These are phyloP conservation scores for Thermoascus crustaceus DNA, from an alignment of 2,329 filamentous ascomycete genomes.

Conservation along the genomic window DNA sequence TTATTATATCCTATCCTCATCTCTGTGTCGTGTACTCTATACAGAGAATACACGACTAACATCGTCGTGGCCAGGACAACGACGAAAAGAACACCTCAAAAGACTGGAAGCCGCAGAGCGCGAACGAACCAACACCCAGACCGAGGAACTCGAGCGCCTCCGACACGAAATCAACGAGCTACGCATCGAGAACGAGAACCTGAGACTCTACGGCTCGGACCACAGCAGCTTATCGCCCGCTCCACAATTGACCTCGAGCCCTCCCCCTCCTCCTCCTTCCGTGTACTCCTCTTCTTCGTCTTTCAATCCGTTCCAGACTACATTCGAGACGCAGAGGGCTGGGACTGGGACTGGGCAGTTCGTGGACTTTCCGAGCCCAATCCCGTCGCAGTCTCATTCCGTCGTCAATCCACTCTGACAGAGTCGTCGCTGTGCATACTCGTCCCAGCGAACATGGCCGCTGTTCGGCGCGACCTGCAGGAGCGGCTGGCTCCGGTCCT, in stretches of 20 bases:
- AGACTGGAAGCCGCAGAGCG: conserved; percentile 36
- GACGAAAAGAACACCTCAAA: conserved; percentile 38
- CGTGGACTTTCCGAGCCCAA: too few relatives aligned
- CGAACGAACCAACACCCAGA: conserved; percentile 31
- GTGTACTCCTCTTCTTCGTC: too few relatives aligned
- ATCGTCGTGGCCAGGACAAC: conserved; percentile 28
- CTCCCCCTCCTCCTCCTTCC: too few relatives aligned
- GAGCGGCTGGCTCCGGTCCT: conserved; percentile 29
- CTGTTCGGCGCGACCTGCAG: conserved; percentile 26
- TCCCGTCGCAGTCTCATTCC: too few relatives aligned
- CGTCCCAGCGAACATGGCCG: conserved; percentile 28
- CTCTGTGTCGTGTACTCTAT: too few relatives aligned
- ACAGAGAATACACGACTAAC: too few relatives aligned
- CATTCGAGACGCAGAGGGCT: too few relatives aligned
- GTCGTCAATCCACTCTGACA: too few relatives aligned
- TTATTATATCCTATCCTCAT: too few relatives aligned
- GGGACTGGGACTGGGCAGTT: too few relatives aligned
- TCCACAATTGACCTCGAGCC: conserved; percentile 9
- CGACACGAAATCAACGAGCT: conserved; percentile 34
- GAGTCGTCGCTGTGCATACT: conserved; percentile 10
- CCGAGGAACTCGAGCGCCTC: conserved; percentile 35
- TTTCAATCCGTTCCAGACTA: too few relatives aligned
- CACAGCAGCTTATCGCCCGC: conserved; percentile 20
- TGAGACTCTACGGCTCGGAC: conserved; percentile 28
- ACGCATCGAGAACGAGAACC: conserved; percentile 32